Percentiles rank a stretch among this genome's conserved stretches.
These are phyloP conservation scores for Alloteropsis semialata DNA, from an alignment of 176 grass and related monocot species.

Conservation along the genomic window DNA sequence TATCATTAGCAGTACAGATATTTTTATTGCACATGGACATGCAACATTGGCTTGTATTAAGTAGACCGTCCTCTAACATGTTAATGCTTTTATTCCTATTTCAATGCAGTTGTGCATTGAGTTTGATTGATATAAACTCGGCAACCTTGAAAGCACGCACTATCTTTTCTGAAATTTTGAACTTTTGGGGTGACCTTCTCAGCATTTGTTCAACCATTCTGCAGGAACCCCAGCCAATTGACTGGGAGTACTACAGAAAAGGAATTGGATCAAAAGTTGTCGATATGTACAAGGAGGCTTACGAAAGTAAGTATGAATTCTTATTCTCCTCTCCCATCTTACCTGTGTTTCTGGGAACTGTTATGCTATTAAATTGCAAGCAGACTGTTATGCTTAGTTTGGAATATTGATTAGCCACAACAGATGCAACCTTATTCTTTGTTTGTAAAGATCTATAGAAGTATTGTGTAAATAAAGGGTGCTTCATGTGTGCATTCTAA, in stretches of 20 bases:
- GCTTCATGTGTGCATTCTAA: slow-evolving; percentile 1
- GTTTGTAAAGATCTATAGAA: background rate
- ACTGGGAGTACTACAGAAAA: slow-evolving; percentile 82
- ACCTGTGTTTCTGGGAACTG: background rate
- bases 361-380: background rate
- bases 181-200: background rate
- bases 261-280: slow-evolving; percentile 68
- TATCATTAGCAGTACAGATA: background rate
- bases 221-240: slow-evolving; percentile 75
- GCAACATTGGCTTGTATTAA: background rate
- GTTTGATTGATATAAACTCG: background rate
- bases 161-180: background rate
- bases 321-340: background rate
- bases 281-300: slow-evolving; percentile 75
- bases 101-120: background rate
- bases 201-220: slow-evolving; percentile 24
- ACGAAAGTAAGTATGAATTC: slow-evolving; percentile 71
- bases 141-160: background rate
- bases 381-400: background rate
- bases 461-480: background rate
- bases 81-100: background rate
- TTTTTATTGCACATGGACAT: background rate
- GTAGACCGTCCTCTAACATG: background rate
- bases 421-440: background rate
- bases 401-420: background rate